These are phyloP conservation scores for Litsea cubeba DNA, from an alignment of 164 flowering plant species.

Conservation along the genomic window DNA sequence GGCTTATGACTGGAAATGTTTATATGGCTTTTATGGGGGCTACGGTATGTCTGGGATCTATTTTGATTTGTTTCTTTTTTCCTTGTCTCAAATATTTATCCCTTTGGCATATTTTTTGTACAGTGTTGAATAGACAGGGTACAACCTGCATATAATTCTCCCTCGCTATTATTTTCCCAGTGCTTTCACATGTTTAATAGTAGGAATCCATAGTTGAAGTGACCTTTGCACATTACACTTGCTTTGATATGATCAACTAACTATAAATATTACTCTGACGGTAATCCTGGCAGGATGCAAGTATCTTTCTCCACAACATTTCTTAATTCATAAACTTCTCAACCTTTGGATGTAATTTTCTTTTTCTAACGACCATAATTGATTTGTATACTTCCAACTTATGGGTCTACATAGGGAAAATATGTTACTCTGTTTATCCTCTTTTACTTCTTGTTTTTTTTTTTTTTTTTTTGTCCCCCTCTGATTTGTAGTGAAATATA, in stretches of 20 bases:
- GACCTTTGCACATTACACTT: neutral
- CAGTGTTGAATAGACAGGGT: too few relatives aligned
- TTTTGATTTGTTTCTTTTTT: neutral
- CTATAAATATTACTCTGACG: too few relatives aligned
- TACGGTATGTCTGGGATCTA: slow-evolving; percentile 54
- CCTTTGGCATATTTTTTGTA: neutral
- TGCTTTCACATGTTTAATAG: neutral
- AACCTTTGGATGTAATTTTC: too few relatives aligned
- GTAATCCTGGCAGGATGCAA: too few relatives aligned
- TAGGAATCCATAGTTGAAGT: neutral
- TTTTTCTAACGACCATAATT: too few relatives aligned
- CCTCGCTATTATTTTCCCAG: neutral
- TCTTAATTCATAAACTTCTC: too few relatives aligned
- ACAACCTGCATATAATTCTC: neutral
- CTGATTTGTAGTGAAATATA: neutral
- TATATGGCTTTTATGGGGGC: slow-evolving; percentile 79
- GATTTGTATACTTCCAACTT: too few relatives aligned
- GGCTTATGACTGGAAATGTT: slow-evolving; percentile 78
- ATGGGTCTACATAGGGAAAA: neutral
- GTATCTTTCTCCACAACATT: too few relatives aligned
- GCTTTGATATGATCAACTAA: neutral
- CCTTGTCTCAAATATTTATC: neutral
- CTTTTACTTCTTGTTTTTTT: too few relatives aligned
- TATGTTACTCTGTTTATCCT: neutral
- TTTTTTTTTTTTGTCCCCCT: neutral